A percentile compares a stretch with the other conserved stretches of the same genome.
Conservation (phyloP, 2,329 filamentous ascomycete species). For the Penicillium sp. region DNA sequence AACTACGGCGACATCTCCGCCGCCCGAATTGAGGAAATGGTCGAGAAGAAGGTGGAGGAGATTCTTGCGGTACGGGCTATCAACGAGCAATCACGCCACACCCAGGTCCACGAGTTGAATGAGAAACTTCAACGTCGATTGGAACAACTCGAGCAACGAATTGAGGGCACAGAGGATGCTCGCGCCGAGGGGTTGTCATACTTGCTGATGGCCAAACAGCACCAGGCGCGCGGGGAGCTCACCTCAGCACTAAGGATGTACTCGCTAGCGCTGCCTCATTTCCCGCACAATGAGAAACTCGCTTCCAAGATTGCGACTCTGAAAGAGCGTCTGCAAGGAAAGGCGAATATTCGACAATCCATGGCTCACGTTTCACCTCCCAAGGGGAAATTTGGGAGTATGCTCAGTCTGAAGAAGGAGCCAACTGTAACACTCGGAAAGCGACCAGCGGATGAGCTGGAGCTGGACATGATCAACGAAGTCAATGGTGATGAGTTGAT, state of each 20-base stretch:
- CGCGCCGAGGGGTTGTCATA: constrained; percentile 78
- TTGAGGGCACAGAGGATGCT: constrained; percentile 69
- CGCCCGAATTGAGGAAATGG: constrained; percentile 79
- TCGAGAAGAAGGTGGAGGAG: constrained; percentile 86
- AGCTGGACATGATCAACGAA: constrained; percentile 28
- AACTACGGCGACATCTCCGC: constrained; percentile 54
- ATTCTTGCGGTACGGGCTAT: constrained; percentile 71
- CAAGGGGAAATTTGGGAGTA: constrained; percentile 26
- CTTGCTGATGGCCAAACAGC: constrained; percentile 84
- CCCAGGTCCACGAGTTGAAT: constrained; percentile 52
- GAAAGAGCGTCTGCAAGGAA: constrained; percentile 44
- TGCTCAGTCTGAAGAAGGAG: constrained; percentile 30
- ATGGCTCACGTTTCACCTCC: constrained; percentile 14
- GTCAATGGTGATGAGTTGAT: constrained; percentile 19
- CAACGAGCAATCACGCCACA: constrained; percentile 47
- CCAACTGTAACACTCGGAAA: constrained; percentile 21
- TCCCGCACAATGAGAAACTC: constrained; percentile 78
- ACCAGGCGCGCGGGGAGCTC: constrained; percentile 77
- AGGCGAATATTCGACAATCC: constrained; percentile 14
- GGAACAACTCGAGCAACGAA: constrained; percentile 78
- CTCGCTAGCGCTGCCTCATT: constrained; percentile 74
- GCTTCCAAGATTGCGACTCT: constrained; percentile 50
- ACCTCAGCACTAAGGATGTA: constrained; percentile 76
- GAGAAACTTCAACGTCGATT: constrained; percentile 75
- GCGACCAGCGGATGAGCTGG: constrained; percentile 25